Evolutionary conservation across 495 filamentous ascomycete genomes (phyloP), one percentile per base, ranked within the genome.

Genomic region (Aspergillus biplanus): DNA sequence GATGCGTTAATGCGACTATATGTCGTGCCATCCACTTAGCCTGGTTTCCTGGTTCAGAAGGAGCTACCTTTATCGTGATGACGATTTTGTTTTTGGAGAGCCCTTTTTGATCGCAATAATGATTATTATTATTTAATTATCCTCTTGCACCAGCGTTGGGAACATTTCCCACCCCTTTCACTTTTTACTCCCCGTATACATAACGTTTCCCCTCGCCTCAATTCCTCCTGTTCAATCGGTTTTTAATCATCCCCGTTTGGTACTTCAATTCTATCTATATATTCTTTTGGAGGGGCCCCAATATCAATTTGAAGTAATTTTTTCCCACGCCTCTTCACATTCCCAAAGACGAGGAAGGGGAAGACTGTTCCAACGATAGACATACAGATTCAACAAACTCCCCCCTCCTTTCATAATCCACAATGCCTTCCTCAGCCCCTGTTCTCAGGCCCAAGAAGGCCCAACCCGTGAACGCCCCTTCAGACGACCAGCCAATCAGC

Each of bases 401-500:
- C 55, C 44, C 48, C 33, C 49, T 39, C 7, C 54, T n/a, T 35
- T 7, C 50, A 58, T 47, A 15, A 46, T 18, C 34, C 46, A 70
- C 59, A 49, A 78, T 78, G 78, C 76, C 78, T 12, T 78, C 78
- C 34, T 71, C 78, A 9, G 76, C 76, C 47, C 76, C 75, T 58
- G 64, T 69, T 52, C 60, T 69, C 32, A 69, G 72, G 67, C 71
- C 72, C 34, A 75, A 67, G 56, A 69, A 74, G 68, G 49, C 69
- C 37, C 73, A 77, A 32, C 56, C 67, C 13, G 50, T 71, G 48
- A 69, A 71, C 57, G 64, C 66, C 34, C 71, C 74, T 48, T 71
- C 77, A 61, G 60, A 77, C 34, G 77, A 82, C 33, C 67, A 72
- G 44, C 80, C 79, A 18, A 81, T 82, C 59, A 82, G 75, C 52